phyloP scores from a whole-genome alignment of 129 eudicot species.

The Artemisia annua region DNA sequence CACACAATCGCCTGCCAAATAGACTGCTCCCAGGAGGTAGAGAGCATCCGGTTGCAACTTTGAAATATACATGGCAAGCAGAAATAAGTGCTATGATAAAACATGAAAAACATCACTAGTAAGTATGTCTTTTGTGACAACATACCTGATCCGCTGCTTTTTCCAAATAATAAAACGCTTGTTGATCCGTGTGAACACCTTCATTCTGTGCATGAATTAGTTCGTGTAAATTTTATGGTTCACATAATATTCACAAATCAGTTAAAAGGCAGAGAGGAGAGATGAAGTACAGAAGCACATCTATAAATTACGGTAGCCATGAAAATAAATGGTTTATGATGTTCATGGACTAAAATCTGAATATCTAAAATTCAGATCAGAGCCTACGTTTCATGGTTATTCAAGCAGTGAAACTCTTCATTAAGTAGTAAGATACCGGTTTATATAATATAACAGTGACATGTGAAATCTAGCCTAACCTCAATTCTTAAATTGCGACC shows the following conservation, averaged over 20 bases:
- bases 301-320: not conserved
- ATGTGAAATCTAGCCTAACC: constrained; percentile 35
- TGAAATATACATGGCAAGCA: constrained; percentile 22
- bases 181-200: constrained; percentile 72
- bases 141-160: constrained; percentile 74
- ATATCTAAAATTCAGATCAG: too few relatives aligned
- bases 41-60: constrained; percentile 93
- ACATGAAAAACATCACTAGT: not conserved
- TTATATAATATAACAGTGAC: too few relatives aligned
- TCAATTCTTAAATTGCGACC: constrained; percentile 76
- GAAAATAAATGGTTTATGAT: not conserved
- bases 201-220: constrained; percentile 50
- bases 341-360: too few relatives aligned
- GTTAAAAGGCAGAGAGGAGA: not conserved
- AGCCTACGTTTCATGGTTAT: too few relatives aligned
- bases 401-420: too few relatives aligned
- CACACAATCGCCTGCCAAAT: constrained; percentile 62
- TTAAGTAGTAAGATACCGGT: too few relatives aligned
- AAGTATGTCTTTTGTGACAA: constrained; percentile 9
- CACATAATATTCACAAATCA: not conserved
- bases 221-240: not conserved
- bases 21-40: constrained; percentile 59
- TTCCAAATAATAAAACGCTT: constrained; percentile 75
- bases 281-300: too few relatives aligned
- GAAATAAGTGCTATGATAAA: constrained; percentile 11